phyloP scores from a whole-genome alignment of 305 asterid species.

The Petunia hybrid region DNA sequence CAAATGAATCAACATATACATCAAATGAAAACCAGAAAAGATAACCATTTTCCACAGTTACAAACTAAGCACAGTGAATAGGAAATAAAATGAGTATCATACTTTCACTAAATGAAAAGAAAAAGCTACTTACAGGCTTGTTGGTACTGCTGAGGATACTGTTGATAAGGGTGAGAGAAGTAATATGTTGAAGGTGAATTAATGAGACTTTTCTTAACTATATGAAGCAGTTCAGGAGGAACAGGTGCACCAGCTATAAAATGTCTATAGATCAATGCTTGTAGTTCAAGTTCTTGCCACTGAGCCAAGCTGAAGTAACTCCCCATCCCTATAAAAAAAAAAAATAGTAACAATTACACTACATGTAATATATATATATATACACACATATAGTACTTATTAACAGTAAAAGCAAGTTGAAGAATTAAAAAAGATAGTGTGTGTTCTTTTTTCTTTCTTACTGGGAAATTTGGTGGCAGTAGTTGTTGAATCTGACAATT shows the following conservation, averaged over 20 bases:
- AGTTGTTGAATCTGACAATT: conserved; percentile 49
- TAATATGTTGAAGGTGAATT: conserved; percentile 46
- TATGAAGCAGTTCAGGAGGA: conserved; percentile 73
- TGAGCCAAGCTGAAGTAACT: conserved; percentile 79
- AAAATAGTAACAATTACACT: background rate
- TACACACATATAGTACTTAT: too few species aligned
- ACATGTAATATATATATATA: background rate
- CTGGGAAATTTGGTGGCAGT: conserved; percentile 58
- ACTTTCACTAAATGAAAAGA: background rate
- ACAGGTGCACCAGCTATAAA: conserved; percentile 81
- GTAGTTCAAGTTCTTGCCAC: conserved; percentile 93
- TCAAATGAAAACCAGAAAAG: background rate
- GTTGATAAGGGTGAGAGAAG: conserved; percentile 52
- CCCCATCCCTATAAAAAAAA: conserved; percentile 57
- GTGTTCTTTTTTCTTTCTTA: too few species aligned
- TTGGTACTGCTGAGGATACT: conserved; percentile 61
- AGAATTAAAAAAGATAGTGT: too few species aligned
- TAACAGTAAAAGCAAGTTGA: background rate
- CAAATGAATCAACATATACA: background rate
- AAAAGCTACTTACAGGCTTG: conserved; percentile 60
- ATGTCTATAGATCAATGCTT: conserved; percentile 82
- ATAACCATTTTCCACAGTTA: background rate
- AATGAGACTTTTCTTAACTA: conserved; percentile 71
- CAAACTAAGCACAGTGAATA: background rate
- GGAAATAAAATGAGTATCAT: too few species aligned